Conservation (phyloP, 1,284 basidiomycete species). For the Leccinum ponderosum region DNA sequence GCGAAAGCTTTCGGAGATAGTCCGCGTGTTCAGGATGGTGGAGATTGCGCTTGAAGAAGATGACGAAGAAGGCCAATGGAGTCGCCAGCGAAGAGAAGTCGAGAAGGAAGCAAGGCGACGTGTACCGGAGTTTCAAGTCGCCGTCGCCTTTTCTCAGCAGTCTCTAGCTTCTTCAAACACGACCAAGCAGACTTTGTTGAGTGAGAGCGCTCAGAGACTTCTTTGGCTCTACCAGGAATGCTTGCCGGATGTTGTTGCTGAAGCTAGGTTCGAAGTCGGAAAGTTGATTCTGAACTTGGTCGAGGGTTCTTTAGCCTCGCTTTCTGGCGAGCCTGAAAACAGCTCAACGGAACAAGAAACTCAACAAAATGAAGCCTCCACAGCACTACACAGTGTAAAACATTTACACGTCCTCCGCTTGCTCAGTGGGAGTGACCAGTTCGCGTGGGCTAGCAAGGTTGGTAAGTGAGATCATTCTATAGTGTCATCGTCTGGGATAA, state of each 20-base stretch:
- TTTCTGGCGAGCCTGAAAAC: conserved; percentile 16
- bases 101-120: conserved; percentile 75
- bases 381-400: conserved; percentile 54
- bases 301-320: conserved; percentile 26
- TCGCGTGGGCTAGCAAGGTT: conserved; percentile 74
- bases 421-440: conserved; percentile 72
- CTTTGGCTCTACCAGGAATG: conserved; percentile 83
- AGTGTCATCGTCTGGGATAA: neutral
- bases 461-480: conserved; percentile 42
- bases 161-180: conserved; percentile 13
- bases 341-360: conserved; percentile 3
- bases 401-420: conserved; percentile 82
- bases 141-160: conserved; percentile 74
- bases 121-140: conserved; percentile 82
- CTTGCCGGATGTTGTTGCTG: conserved; percentile 72
- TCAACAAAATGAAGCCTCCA: conserved; percentile 16
- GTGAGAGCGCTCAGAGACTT: conserved; percentile 78
- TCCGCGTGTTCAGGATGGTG: conserved; percentile 50
- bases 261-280: conserved; percentile 84
- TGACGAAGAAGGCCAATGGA: conserved; percentile 70
- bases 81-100: conserved; percentile 58
- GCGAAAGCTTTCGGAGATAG: conserved; percentile 63
- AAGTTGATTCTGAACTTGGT: conserved; percentile 65
- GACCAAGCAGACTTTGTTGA: conserved; percentile 55
- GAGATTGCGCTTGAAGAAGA: conserved; percentile 63